Base-by-base conservation (phyloP, 306 rosid genomes). In the Quillaja saponaria region DNA sequence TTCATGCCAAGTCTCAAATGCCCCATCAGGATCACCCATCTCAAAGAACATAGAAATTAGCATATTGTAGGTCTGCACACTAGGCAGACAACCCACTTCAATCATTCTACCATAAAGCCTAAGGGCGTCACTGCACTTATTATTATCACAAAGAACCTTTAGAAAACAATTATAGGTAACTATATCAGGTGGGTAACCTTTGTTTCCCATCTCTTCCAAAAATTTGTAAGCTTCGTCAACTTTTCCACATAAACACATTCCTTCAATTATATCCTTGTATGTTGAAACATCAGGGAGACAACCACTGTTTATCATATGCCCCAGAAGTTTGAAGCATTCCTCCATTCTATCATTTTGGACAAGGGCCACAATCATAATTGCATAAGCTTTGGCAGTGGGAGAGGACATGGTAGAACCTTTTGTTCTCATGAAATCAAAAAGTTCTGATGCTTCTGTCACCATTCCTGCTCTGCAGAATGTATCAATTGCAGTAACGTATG, bases 221-320 rank as follows among this genome's bases (percentile, higher is more conserved):
- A 91, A 88, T 34, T 77, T 81, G 80, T 86, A 86, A 14, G 96
- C 98, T 75, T 73, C 87, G 12, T 79, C 84, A 34, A 81, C 72
- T 75, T 84, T 88, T 53, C 87, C 96, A 39, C 76, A 80, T 80
- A 84, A 53, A 76, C 92, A 88, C 92, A 88, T 88, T 58, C 96
- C 98, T 73, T 91, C 95, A 34, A 88, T 76, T 58, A 91, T 72
- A 19, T 80, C 90, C 69, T 84, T 84, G 73, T 88, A 91, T n/a
- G 98, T 88, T 18, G 95, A 71, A 67, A 91, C 98, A 65, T 88
- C 96, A 19, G 96, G 98, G 59, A 88, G 88, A 63, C 92, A 86
- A 46, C 98, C 96, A 35, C 88, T 86, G 66, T 75, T 75, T 58
- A 88, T 67, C 97, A 88, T 91, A 76, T 75, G 74, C 55, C 63